These are phyloP conservation scores for Podospora appendiculata DNA, from an alignment of 495 filamentous ascomycete species.

Conservation along the genomic window DNA sequence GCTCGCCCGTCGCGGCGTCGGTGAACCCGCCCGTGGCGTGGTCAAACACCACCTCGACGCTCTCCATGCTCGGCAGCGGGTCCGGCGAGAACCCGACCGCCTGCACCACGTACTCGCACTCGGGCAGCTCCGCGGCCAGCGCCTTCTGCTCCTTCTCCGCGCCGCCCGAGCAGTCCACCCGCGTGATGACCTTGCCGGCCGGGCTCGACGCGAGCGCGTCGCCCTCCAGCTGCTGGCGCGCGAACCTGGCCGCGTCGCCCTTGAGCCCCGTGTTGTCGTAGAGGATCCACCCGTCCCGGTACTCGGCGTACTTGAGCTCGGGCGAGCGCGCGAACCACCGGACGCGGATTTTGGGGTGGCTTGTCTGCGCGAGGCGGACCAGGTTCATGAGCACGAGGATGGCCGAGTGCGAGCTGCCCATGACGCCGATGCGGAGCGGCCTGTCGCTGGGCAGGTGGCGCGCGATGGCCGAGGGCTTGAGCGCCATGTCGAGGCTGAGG, in stretches of 20 bases:
- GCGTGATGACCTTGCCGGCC: slow-evolving; percentile 41
- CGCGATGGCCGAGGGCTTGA: slow-evolving; percentile 1
- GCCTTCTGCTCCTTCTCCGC: background rate
- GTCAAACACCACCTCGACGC: slow-evolving; percentile 1
- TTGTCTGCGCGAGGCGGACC: slow-evolving; percentile 35
- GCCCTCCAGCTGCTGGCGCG: slow-evolving; percentile 22
- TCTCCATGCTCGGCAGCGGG: background rate
- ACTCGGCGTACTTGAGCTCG: slow-evolving; percentile 10
- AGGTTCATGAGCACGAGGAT: slow-evolving; percentile 37
- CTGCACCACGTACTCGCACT: slow-evolving; percentile 10
- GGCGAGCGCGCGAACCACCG: slow-evolving; percentile 15
- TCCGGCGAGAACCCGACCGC: slow-evolving; percentile 8
- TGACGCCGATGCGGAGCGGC: slow-evolving; percentile 9
- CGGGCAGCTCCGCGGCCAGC: slow-evolving; percentile 2
- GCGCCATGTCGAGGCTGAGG: slow-evolving; percentile 5
- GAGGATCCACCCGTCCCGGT: slow-evolving; percentile 10
- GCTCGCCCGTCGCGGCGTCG: background rate
- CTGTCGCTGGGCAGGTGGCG: background rate
- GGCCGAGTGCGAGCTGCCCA: slow-evolving; percentile 18
- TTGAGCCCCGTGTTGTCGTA: slow-evolving; percentile 28
- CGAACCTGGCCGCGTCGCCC: slow-evolving; percentile 23
- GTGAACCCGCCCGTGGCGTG: slow-evolving; percentile 6
- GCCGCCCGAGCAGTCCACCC: slow-evolving; percentile 1
- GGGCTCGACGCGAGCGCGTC: slow-evolving; percentile 31
- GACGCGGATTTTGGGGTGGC: slow-evolving; percentile 33